phyloP scores from a whole-genome alignment of 2,329 filamentous ascomycete genomes.

The Trichoderma oligosporum region DNA sequence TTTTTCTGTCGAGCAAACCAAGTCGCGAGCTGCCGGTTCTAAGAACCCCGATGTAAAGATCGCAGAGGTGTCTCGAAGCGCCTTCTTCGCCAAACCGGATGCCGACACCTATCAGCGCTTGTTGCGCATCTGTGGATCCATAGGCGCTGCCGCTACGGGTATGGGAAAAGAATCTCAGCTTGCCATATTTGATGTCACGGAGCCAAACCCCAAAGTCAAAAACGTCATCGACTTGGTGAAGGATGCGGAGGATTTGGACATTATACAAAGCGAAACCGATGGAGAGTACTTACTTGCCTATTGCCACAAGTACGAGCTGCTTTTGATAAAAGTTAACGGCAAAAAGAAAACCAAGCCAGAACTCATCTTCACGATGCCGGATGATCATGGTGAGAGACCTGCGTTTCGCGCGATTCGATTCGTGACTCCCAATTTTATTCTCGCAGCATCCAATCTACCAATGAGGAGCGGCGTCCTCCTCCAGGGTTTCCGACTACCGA shows the following conservation, averaged over 20 bases:
- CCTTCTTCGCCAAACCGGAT: constrained; percentile 49
- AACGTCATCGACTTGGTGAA: constrained; percentile 49
- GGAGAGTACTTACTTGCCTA: constrained; percentile 68
- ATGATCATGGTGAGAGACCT: constrained; percentile 46
- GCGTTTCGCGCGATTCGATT: constrained; percentile 57
- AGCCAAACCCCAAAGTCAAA: constrained; percentile 44
- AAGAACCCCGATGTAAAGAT: constrained; percentile 38
- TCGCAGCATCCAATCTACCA: constrained; percentile 57
- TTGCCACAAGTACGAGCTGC: constrained; percentile 72
- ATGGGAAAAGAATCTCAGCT: constrained; percentile 73
- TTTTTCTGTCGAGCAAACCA: constrained; percentile 56
- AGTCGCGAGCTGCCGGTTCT: constrained; percentile 31
- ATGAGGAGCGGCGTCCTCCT: constrained; percentile 55
- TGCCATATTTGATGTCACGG: constrained; percentile 66
- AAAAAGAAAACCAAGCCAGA: constrained; percentile 47
- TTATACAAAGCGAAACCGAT: constrained; percentile 53
- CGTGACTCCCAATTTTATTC: constrained; percentile 53
- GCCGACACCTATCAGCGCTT: constrained; percentile 58
- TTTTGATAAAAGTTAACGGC: constrained; percentile 58
- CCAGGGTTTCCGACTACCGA: constrained; percentile 53
- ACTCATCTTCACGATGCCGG: constrained; percentile 54
- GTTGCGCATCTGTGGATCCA: constrained; percentile 56
- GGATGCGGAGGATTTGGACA: constrained; percentile 67
- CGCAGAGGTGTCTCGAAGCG: constrained; percentile 48
- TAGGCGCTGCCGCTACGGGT: constrained; percentile 77